Conservation (phyloP, 495 filamentous ascomycete species). For the Lindgomyces ingoldianus region DNA sequence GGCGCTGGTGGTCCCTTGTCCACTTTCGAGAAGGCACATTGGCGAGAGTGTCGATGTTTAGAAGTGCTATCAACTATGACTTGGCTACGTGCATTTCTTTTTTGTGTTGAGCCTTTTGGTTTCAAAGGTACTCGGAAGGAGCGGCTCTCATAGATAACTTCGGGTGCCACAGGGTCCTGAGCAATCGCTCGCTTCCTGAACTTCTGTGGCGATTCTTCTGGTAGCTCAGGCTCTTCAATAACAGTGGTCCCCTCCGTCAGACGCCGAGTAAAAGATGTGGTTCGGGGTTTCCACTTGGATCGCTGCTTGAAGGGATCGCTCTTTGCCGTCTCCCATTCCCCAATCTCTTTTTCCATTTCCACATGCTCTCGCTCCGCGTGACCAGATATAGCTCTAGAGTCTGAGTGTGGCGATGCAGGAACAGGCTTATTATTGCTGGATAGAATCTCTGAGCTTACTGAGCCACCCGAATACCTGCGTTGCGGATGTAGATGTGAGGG, state of each 20-base stretch:
- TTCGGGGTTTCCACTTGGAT: background rate
- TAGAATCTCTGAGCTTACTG: slow-evolving; percentile 9
- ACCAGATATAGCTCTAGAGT: slow-evolving; percentile 34
- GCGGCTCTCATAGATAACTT: background rate
- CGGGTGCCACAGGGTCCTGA: background rate
- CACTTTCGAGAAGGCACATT: background rate
- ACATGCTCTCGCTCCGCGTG: slow-evolving; percentile 8
- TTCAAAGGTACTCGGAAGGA: background rate
- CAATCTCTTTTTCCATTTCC: slow-evolving; percentile 20
- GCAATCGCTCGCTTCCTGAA: background rate
- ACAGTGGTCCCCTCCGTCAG: slow-evolving; percentile 5
- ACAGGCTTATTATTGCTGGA: slow-evolving; percentile 36
- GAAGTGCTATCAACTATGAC: background rate
- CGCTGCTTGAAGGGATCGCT: slow-evolving; percentile 25
- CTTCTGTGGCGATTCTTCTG: background rate
- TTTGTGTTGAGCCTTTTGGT: background rate
- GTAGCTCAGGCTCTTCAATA: background rate
- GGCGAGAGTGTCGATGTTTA: background rate
- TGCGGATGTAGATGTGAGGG: slow-evolving; percentile 6
- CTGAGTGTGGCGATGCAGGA: slow-evolving; percentile 31
- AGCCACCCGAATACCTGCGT: slow-evolving; percentile 1
- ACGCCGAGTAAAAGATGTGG: slow-evolving; percentile 19
- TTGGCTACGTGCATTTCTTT: background rate
- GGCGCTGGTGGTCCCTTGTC: background rate
- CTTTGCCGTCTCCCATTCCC: slow-evolving; percentile 10